Conservation (phyloP, 1,139 yeast genomes). For the Kodamaea anthophila region DNA sequence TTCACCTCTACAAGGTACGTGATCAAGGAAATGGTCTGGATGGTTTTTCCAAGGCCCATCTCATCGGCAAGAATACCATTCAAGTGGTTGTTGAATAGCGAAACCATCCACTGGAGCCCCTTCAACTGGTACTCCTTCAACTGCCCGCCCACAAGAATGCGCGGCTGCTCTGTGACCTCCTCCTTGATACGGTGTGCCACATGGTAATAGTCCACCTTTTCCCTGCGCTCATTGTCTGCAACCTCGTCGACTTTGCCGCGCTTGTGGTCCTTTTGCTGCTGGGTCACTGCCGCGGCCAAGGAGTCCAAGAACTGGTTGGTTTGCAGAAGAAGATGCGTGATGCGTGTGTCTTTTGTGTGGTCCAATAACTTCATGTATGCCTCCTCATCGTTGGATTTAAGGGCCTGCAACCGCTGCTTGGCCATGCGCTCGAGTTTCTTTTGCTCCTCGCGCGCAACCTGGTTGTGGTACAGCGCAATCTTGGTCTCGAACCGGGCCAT, state of each 20-base stretch:
- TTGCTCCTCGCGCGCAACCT: conserved; percentile 67
- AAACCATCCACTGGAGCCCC: conserved; percentile 98
- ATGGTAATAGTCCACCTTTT: conserved; percentile 67
- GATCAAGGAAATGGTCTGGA: conserved; percentile 73
- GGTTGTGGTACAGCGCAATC: conserved; percentile 39
- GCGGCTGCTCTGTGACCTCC: conserved; percentile 58
- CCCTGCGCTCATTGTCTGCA: conserved; percentile 46
- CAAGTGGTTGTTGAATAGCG: conserved; percentile 83
- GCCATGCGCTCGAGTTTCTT: conserved; percentile 72
- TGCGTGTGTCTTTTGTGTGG: conserved; percentile 79
- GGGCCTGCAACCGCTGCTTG: conserved; percentile 79
- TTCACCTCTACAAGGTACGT: conserved; percentile 65
- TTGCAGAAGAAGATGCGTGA: conserved; percentile 71
- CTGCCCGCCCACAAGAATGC: conserved; percentile 74
- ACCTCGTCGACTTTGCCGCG: conserved; percentile 17
- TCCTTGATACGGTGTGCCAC: conserved; percentile 75
- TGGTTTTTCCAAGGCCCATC: conserved; percentile 88
- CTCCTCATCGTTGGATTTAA: conserved; percentile 80
- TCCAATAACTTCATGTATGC: conserved; percentile 75
- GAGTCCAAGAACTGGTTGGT: conserved; percentile 73
- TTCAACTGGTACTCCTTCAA: conserved; percentile 89
- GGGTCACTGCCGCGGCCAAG: conserved; percentile 70
- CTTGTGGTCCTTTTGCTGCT: conserved; percentile 40
- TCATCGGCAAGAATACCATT: conserved; percentile 95
- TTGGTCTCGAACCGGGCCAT: conserved; percentile 39